Evolutionary conservation across 83 land plant genomes (phyloP), one percentile per base, ranked within the genome.

Genomic region (Isoetes engelmannii): DNA sequence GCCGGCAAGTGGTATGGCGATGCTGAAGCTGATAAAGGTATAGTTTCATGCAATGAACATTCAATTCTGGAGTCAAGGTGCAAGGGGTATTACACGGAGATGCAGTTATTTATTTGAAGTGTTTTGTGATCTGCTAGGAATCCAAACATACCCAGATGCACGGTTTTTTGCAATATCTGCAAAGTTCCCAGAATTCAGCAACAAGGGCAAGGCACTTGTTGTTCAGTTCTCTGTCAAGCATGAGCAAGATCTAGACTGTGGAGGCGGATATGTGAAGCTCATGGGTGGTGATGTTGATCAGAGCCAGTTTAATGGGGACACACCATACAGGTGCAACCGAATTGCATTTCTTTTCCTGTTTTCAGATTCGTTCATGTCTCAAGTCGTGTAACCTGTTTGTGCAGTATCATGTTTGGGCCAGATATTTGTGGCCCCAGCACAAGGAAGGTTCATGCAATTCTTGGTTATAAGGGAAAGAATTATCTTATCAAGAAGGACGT

Each of bases 351-450:
- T 59, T 0, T 4, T 8, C 2, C 12, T 18, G 28, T 59, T 18
- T 59, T 28, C 37, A 28, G 37, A 28, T 28, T 28, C 2, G 37
- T 28, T 28, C 37, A 28, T 28, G 37, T 51, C 10, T 18, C 4
- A 19, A 19, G 18, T 12, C 19, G 62, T 59, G 20, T 12, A 42
- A 8, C 58, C 59, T 70, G 15, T 71, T 15, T 44, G 45, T 83
- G 77, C 91, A 89, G 95, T 62, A 87, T 89, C 48, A 89, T 89
- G 95, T 89, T 89, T 89, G 95, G 95, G 48, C 95, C 95, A 9
- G 95, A 89, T 72, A 89, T 89, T 55, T 89, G 95, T 76, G 95
- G 91, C 10, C 78, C 83, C 70, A 80, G 73, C 66, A 89, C 95
- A 47, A 87, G 84, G 70, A 89, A 87, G 67, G 91, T 87, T 59